Base-by-base conservation (phyloP, 306 rosid species). In the Cicer pinnatifidum region DNA sequence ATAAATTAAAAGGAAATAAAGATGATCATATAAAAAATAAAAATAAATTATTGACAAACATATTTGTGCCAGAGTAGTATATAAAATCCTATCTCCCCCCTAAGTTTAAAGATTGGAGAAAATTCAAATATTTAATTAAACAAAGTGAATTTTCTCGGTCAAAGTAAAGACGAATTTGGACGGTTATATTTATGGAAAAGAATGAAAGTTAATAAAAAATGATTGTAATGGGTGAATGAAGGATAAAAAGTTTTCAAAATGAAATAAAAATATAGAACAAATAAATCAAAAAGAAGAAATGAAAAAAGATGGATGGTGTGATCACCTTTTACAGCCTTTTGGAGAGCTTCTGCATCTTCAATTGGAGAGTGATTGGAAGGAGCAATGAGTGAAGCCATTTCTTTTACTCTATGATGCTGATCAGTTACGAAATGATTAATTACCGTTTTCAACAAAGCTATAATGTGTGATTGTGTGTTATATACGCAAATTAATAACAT, bases 261-360 rank as follows among this genome's bases (percentile, higher is more conserved):
- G 35, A 4, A 64, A 75, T 5, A 0, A 28, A 37, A 19, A 45
- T 39, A 15, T 15, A 23, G 2, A 62, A 50, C 51, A 53, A 43
- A 63, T 43, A 28, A 6, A 5, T 33, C 8, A 19, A 15, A 57
- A 28, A 20, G 0, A 16, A 62, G 16, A 62, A 20, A 73, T 65
- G 64, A 13, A 40, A 13, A 40, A 9, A 57, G 6, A 72, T 57
- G 56, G 50, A 80, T 38, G 28, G 15, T 68, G 38, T 45, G 68
- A 6, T 64, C 13, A 86, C 96, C 97, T 83, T 77, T 37, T 23
- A 75, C 78, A 67, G 96, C 86, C 5, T 72, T 87, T 6, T 75
- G 60, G 67, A 91, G 85, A 84, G 80, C 73, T 77, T 91, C 89
- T 9, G 97, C 96, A 77, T 88, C 97, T 59, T 81, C 91, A 15